A percentile compares a stretch with the other conserved stretches of the same genome.
These are phyloP conservation scores for Lodderomyces orthopsilosis DNA, from an alignment of 1,139 yeast species.

Conservation along the genomic window DNA sequence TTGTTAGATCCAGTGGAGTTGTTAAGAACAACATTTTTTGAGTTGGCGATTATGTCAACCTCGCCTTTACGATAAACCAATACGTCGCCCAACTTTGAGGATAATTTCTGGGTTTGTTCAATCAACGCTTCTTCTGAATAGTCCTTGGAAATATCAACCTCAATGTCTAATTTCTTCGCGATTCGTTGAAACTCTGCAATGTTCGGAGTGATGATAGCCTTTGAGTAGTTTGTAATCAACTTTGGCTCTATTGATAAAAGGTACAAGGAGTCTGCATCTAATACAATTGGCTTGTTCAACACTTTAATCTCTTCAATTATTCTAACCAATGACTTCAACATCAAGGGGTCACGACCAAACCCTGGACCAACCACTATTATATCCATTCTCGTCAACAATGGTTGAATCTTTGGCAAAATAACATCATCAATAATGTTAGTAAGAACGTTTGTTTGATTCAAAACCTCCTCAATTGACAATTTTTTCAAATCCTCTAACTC, in stretches of 20 bases:
- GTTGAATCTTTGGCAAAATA: slow-evolving; percentile 54
- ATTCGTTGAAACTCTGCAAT: slow-evolving; percentile 78
- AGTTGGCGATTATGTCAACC: slow-evolving; percentile 58
- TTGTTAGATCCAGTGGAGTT: slow-evolving; percentile 55
- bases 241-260: slow-evolving; percentile 57
- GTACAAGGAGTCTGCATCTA: slow-evolving; percentile 88
- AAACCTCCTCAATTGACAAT: slow-evolving; percentile 21
- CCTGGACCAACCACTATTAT: slow-evolving; percentile 93
- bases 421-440: slow-evolving; percentile 35
- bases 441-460: slow-evolving; percentile 17
- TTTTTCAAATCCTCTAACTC: slow-evolving; percentile 17
- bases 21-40: slow-evolving; percentile 34
- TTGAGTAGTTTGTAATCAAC: slow-evolving; percentile 46
- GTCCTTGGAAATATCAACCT: slow-evolving; percentile 28
- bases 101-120: slow-evolving; percentile 41
- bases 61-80: slow-evolving; percentile 72
- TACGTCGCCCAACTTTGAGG: slow-evolving; percentile 58
- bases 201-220: slow-evolving; percentile 82
- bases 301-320: slow-evolving; percentile 58
- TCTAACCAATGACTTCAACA: slow-evolving; percentile 58
- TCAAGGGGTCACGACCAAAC: slow-evolving; percentile 73
- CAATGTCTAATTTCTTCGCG: slow-evolving; percentile 40
- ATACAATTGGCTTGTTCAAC: slow-evolving; percentile 58
- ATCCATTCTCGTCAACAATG: slow-evolving; percentile 65
- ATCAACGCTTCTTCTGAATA: slow-evolving; percentile 20